Conservation (phyloP, 148 eudicot genomes). For the Cornus controversa region DNA sequence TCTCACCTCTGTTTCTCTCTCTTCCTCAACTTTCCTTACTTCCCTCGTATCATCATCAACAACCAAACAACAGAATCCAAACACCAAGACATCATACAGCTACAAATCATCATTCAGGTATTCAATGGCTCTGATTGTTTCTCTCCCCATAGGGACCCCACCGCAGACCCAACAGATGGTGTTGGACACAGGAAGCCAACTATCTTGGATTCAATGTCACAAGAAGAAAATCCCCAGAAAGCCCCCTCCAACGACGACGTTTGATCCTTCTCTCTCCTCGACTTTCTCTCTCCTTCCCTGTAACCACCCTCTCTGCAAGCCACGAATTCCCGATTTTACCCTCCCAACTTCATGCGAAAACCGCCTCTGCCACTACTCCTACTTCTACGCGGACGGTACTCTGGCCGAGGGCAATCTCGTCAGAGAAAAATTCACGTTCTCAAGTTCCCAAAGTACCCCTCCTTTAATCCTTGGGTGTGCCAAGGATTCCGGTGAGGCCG, state of each 20-base stretch:
- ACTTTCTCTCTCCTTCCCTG: conserved; percentile 53
- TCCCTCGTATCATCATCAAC: too few relatives aligned
- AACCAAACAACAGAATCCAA: not conserved
- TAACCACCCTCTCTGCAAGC: conserved; percentile 49
- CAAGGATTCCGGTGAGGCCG: conserved; percentile 32
- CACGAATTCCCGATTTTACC: conserved; percentile 50
- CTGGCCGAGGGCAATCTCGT: conserved; percentile 55
- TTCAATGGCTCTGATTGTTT: conserved; percentile 55
- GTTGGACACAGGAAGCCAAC: conserved; percentile 56
- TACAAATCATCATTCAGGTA: conserved; percentile 38
- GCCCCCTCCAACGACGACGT: conserved; percentile 30
- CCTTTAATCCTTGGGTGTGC: conserved; percentile 54
- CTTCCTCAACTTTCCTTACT: conserved; percentile 9
- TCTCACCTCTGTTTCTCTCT: conserved; percentile 26
- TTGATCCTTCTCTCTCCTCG: conserved; percentile 55
- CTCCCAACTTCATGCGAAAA: conserved; percentile 54
- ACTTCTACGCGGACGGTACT: conserved; percentile 60
- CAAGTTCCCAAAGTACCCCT: conserved; percentile 44
- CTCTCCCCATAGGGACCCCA: conserved; percentile 55
- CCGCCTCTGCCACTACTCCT: conserved; percentile 54
- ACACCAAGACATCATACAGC: conserved; percentile 15
- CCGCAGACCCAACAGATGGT: conserved; percentile 60
- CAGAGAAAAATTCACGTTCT: conserved; percentile 41
- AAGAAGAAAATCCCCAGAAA: conserved; percentile 8
- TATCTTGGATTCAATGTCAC: conserved; percentile 56